Evolutionary conservation across 352 stramenopile species (phyloP).

Genomic region (Globisporangium uncinulatum): DNA sequence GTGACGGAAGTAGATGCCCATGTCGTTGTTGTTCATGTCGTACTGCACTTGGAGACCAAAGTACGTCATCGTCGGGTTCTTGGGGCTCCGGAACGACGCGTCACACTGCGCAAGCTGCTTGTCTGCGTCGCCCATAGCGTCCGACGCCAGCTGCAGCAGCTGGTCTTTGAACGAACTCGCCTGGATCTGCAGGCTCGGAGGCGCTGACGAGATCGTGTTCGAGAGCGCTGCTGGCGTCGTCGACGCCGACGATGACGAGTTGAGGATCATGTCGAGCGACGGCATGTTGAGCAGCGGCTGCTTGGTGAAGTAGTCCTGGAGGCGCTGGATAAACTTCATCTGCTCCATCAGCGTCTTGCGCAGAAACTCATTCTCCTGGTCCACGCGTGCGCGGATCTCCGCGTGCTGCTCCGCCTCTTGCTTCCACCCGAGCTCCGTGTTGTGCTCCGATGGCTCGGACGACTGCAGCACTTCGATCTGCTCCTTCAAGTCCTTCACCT

Average conservation of each 20-base stretch:
- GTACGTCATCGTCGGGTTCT: slow-evolving; percentile 87
- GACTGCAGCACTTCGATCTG: slow-evolving; percentile 88
- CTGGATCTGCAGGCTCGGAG: slow-evolving; percentile 65
- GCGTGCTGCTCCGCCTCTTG: slow-evolving; percentile 86
- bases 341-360: slow-evolving; percentile 88
- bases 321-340: slow-evolving; percentile 89
- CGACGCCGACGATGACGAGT: slow-evolving; percentile 58
- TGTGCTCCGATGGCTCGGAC: slow-evolving; percentile 84
- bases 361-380: slow-evolving; percentile 88
- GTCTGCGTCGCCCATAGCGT: slow-evolving; percentile 51
- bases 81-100: slow-evolving; percentile 67
- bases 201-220: slow-evolving; percentile 56
- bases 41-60: slow-evolving; percentile 87
- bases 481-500: slow-evolving; percentile 88
- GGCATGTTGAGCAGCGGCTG: slow-evolving; percentile 87
- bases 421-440: slow-evolving; percentile 87
- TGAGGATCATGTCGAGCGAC: slow-evolving; percentile 81
- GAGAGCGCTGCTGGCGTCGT: slow-evolving; percentile 54
- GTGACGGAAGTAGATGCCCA: slow-evolving; percentile 85
- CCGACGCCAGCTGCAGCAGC: slow-evolving; percentile 52
- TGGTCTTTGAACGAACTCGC: slow-evolving; percentile 79
- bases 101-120: slow-evolving; percentile 73
- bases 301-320: slow-evolving; percentile 90
- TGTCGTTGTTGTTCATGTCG: slow-evolving; percentile 83
- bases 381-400: slow-evolving; percentile 80